A percentile compares a stretch with the other conserved stretches of the same genome.
phyloP scores from a whole-genome alignment of 75 land plant species.

The Sequoiadendron giganteum region DNA sequence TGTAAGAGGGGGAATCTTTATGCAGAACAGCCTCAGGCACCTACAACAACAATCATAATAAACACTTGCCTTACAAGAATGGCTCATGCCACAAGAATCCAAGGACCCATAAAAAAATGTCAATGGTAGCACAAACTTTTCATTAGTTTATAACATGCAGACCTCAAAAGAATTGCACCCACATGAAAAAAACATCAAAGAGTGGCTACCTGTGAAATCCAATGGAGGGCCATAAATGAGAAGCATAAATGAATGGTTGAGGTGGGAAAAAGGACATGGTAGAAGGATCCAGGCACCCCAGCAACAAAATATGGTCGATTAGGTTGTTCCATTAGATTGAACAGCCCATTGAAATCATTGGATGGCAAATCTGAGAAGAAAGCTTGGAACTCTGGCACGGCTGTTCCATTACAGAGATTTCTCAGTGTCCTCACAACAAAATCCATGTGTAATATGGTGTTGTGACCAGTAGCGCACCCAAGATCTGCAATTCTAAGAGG shows the following conservation, averaged over 20 bases:
- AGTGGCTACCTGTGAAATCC: constrained; percentile 14
- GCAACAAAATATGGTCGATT: constrained; percentile 16
- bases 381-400: constrained; percentile 10
- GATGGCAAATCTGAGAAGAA: too few relatives aligned
- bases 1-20: neutral
- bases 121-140: neutral
- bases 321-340: constrained; percentile 12
- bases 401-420: constrained; percentile 2
- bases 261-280: constrained; percentile 17
- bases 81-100: neutral
- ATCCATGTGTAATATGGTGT: too few relatives aligned
- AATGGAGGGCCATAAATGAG: constrained; percentile 7
- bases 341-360: neutral
- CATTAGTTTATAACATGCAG: neutral
- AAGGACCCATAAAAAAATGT: neutral
- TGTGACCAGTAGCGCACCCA: too few relatives aligned
- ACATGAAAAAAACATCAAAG: constrained; percentile 15
- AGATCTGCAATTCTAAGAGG: constrained; percentile 17
- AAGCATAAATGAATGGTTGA: constrained; percentile 17
- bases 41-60: neutral
- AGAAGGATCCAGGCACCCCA: constrained; percentile 11
- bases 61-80: neutral
- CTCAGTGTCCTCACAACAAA: constrained; percentile 5
- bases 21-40: neutral
- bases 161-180: neutral